A percentile compares a stretch with the other conserved stretches of the same genome.
Conservation (phyloP, 345 rosid species). For the Salix caprea region DNA sequence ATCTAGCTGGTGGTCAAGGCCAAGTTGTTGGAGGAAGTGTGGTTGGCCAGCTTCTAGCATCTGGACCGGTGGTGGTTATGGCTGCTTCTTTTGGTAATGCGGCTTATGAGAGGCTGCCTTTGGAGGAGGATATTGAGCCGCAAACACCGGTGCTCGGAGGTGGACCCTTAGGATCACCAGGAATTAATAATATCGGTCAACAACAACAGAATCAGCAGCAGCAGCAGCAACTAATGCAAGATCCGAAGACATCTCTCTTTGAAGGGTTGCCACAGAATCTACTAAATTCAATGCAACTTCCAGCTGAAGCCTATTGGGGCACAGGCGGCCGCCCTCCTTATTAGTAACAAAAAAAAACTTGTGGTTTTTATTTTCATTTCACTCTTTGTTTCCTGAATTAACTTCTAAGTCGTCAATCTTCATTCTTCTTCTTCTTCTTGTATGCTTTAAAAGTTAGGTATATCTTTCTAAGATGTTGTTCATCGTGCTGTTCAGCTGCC, state of each 20-base stretch:
- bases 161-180: slow-evolving; percentile 39
- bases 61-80: slow-evolving; percentile 88
- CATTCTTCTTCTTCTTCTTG: slow-evolving; percentile 21
- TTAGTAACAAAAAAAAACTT: slow-evolving; percentile 15
- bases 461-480: slow-evolving; percentile 21
- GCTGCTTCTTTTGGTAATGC: slow-evolving; percentile 98
- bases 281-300: slow-evolving; percentile 66
- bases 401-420: slow-evolving; percentile 7
- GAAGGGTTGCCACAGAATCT: slow-evolving; percentile 84
- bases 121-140: slow-evolving; percentile 63
- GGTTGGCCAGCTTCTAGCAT: slow-evolving; percentile 71
- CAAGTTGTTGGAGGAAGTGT: slow-evolving; percentile 93
- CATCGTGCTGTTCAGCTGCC: slow-evolving; percentile 26
- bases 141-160: slow-evolving; percentile 30
- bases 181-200: slow-evolving; percentile 6
- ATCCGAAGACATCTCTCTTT: slow-evolving; percentile 49
- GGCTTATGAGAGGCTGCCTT: slow-evolving; percentile 83
- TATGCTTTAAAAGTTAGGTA: slow-evolving; percentile 18
- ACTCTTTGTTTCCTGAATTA: slow-evolving; percentile 17
- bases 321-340: slow-evolving; percentile 47
- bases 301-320: slow-evolving; percentile 75
- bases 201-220: slow-evolving; percentile 37
- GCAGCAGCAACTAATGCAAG: slow-evolving; percentile 60
- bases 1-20: slow-evolving; percentile 95
- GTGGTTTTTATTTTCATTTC: not conserved